These are phyloP conservation scores for Pyrenula aspistea DNA, from an alignment of 495 filamentous ascomycete species.

Conservation along the genomic window DNA sequence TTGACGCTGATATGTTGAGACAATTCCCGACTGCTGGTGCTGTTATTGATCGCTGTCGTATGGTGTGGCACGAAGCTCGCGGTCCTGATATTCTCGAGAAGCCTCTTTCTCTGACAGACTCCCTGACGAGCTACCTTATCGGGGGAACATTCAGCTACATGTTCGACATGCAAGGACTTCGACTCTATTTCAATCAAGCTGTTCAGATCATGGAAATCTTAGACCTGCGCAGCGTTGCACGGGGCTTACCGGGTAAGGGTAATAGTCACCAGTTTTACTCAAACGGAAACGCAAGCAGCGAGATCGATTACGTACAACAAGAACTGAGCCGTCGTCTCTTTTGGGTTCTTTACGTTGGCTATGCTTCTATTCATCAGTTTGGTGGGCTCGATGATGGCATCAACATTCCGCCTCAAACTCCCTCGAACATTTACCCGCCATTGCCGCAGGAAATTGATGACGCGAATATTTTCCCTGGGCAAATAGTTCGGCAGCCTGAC, in stretches of 20 bases:
- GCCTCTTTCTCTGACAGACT: conserved; percentile 63
- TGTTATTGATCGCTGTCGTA: conserved; percentile 62
- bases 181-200: conserved; percentile 42
- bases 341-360: conserved; percentile 60
- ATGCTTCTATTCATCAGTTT: conserved; percentile 52
- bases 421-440: conserved; percentile 66
- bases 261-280: not conserved
- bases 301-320: conserved; percentile 56
- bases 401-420: conserved; percentile 57
- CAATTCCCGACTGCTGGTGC: conserved; percentile 52
- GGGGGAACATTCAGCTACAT: conserved; percentile 59
- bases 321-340: conserved; percentile 71
- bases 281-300: conserved; percentile 9
- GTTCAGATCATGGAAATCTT: not conserved
- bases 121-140: conserved; percentile 74
- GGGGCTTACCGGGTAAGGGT: not conserved
- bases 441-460: conserved; percentile 71
- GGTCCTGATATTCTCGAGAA: conserved; percentile 56
- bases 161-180: conserved; percentile 51
- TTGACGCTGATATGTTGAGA: conserved; percentile 44
- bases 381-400: conserved; percentile 52
- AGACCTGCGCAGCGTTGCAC: not conserved
- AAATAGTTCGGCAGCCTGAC: conserved; percentile 51
- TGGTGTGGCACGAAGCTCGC: conserved; percentile 58
- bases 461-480: conserved; percentile 51